These are phyloP conservation scores for Athelia psychrophila DNA, from an alignment of 1,284 basidiomycete species.

Conservation along the genomic window DNA sequence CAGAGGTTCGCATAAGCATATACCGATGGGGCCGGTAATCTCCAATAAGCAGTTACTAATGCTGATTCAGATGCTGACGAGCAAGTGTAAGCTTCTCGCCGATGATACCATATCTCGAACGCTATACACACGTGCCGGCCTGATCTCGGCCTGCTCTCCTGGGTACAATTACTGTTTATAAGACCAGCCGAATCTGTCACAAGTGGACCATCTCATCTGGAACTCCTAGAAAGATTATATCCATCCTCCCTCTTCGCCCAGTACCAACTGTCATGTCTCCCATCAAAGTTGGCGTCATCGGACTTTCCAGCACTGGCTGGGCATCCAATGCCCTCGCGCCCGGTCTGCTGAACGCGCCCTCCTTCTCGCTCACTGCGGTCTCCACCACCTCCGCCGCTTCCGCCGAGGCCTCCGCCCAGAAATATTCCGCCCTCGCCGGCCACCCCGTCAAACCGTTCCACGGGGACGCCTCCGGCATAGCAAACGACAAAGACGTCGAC, in stretches of 20 bases:
- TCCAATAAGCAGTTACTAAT: too few relatives aligned
- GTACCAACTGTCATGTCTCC: constrained; percentile 10
- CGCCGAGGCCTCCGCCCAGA: constrained; percentile 11
- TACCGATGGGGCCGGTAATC: too few relatives aligned
- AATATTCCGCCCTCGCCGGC: constrained; percentile 13
- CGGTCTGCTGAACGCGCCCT: constrained; percentile 6
- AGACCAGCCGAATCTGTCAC: too few relatives aligned
- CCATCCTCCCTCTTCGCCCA: neutral
- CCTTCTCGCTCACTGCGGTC: constrained; percentile 13
- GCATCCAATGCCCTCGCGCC: constrained; percentile 14
- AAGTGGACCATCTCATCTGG: too few relatives aligned
- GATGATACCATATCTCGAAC: too few relatives aligned
- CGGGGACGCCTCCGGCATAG: constrained; percentile 15
- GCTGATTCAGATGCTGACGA: too few relatives aligned
- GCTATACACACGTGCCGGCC: too few relatives aligned
- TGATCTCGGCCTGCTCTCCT: too few relatives aligned
- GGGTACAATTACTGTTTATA: too few relatives aligned
- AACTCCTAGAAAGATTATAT: too few relatives aligned
- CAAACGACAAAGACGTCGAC: constrained; percentile 19
- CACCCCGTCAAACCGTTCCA: constrained; percentile 15
- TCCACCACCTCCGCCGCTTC: constrained; percentile 14
- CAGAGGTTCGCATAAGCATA: too few relatives aligned
- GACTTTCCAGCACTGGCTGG: constrained; percentile 20
- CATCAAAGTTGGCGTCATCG: constrained; percentile 19
- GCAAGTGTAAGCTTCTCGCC: too few relatives aligned